These are phyloP conservation scores for Urochloa ruziziensis DNA, from an alignment of 176 grass and related monocot genomes.

Conservation along the genomic window DNA sequence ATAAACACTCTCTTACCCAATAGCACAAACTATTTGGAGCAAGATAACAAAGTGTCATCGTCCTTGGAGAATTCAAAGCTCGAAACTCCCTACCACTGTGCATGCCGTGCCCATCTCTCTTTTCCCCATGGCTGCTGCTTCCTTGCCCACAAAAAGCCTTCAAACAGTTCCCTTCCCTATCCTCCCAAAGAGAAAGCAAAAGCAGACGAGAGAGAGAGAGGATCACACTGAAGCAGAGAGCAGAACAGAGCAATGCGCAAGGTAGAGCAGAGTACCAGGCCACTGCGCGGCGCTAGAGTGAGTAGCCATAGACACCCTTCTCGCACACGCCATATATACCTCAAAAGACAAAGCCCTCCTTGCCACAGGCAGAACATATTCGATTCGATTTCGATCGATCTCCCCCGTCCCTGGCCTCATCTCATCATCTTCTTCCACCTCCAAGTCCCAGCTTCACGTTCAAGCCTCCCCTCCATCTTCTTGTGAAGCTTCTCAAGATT, in stretches of 20 bases:
- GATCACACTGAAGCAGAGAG: conserved; percentile 10
- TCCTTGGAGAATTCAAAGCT: conserved; percentile 29
- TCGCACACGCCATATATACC: conserved; percentile 64
- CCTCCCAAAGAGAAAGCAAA: conserved; percentile 54
- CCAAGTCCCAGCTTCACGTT: conserved; percentile 43
- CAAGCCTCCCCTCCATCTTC: conserved; percentile 61
- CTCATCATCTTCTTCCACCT: neutral
- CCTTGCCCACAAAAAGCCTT: conserved; percentile 39
- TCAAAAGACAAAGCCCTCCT: conserved; percentile 49
- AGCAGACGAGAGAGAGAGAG: neutral
- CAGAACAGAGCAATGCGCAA: neutral
- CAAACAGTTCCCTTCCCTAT: conserved; percentile 42
- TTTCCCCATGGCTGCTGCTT: conserved; percentile 42
- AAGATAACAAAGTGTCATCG: neutral
- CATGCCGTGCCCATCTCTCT: neutral
- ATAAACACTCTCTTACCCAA: too few species aligned
- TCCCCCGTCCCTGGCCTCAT: neutral
- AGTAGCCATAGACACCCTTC: conserved; percentile 47
- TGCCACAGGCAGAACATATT: conserved; percentile 47
- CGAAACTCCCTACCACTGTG: conserved; percentile 22
- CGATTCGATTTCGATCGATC: conserved; percentile 27
- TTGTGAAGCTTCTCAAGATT: conserved; percentile 89
- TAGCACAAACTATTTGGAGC: neutral
- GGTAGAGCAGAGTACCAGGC: neutral
- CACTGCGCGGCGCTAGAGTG: too few species aligned